These are phyloP conservation scores for Apiospora phragmitis DNA, from an alignment of 2,329 filamentous ascomycete species.

Conservation along the genomic window DNA sequence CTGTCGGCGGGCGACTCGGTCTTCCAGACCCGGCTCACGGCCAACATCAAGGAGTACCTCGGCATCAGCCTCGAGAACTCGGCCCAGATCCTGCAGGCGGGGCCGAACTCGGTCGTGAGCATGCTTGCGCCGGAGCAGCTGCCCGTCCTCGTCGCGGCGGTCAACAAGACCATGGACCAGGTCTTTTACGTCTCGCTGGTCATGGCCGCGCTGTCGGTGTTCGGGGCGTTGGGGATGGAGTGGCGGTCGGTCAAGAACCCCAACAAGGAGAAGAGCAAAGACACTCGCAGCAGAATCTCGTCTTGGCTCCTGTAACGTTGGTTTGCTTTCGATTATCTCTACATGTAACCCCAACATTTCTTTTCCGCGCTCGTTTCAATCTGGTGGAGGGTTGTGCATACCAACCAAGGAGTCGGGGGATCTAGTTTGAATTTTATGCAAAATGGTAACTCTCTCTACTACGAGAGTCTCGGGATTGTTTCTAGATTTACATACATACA, in stretches of 20 bases:
- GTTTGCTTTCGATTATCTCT: neutral
- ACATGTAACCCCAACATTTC: neutral
- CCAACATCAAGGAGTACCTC: constrained; percentile 13
- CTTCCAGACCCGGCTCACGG: constrained; percentile 53
- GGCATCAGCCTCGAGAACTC: constrained; percentile 10
- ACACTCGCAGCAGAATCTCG: neutral
- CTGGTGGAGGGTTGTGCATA: neutral
- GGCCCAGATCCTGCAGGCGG: constrained; percentile 8
- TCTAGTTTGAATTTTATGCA: neutral
- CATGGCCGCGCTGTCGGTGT: constrained; percentile 12
- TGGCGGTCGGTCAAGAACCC: constrained; percentile 8
- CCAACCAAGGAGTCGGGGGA: neutral
- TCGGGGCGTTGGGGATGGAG: constrained; percentile 15
- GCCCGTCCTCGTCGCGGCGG: constrained; percentile 7
- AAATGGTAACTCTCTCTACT: no score
- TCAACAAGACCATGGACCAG: constrained; percentile 11
- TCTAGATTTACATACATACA: neutral
- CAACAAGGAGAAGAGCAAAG: neutral
- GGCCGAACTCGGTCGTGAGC: neutral
- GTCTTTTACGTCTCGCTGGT: constrained; percentile 14
- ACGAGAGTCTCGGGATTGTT: no score
- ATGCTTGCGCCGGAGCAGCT: neutral
- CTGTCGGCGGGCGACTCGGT: constrained; percentile 66
- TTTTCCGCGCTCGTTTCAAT: no score
- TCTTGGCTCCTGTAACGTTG: neutral